A percentile compares a stretch with the other conserved stretches of the same genome.
Evolutionary conservation across 139 green algal species (phyloP).

Genomic region (Chlamydomonas incerta): DNA sequence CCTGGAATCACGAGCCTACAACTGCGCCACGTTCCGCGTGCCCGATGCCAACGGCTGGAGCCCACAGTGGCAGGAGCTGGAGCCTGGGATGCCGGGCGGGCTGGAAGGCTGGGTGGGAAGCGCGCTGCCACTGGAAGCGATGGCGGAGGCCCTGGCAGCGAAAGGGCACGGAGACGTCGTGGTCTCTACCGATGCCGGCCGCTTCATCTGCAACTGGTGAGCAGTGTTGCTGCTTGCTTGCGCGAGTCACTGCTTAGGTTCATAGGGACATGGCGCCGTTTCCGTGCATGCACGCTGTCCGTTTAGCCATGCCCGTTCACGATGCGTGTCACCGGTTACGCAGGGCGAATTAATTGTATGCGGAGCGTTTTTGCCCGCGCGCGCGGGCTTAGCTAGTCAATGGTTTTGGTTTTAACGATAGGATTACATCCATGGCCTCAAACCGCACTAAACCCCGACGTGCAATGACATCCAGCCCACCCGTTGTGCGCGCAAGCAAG

Average conservation of each 20-base stretch:
- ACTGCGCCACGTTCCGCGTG: constrained; percentile 60
- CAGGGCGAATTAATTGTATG: too few relatives aligned
- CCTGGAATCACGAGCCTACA: constrained; percentile 57
- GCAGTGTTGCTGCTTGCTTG: too few relatives aligned
- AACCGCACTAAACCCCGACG: too few relatives aligned
- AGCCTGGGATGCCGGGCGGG: neutral
- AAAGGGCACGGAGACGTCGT: neutral
- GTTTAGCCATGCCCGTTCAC: neutral
- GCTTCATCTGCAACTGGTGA: constrained; percentile 66
- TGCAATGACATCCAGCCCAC: too few relatives aligned
- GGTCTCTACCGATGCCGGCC: constrained; percentile 50
- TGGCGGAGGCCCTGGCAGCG: neutral
- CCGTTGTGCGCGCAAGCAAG: too few relatives aligned
- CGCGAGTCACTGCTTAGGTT: too few relatives aligned
- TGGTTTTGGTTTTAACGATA: too few relatives aligned
- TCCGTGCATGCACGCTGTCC: neutral
- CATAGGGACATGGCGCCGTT: too few relatives aligned
- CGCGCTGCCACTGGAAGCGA: neutral
- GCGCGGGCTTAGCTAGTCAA: too few relatives aligned
- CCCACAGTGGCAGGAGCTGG: neutral
- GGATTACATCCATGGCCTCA: too few relatives aligned
- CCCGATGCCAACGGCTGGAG: constrained; percentile 28
- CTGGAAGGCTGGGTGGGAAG: neutral
- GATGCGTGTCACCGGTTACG: too few relatives aligned
- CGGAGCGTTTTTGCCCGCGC: too few relatives aligned